Evolutionary conservation across 495 filamentous ascomycete species (phyloP), one percentile per base, ranked within the genome.

Genomic region (Aspergillus incahuasiensis): DNA sequence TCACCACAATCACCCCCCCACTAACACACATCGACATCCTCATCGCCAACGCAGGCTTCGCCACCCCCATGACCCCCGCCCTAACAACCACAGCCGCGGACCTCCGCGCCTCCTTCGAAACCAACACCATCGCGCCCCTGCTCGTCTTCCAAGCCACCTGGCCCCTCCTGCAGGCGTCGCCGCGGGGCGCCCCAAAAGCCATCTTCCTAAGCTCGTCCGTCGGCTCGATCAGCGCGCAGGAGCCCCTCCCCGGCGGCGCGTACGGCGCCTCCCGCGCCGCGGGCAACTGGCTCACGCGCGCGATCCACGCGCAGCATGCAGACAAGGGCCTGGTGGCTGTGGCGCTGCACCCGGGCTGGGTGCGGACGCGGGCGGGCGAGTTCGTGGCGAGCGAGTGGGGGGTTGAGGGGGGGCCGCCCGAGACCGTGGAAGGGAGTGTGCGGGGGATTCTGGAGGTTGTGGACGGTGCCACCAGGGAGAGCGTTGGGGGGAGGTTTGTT

Each of bases 11-110:
- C 1, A 35, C 9, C 38, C 22, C 28, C 2, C n/a, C 19, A 15
- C 64, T 82, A 59, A 40, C 20, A 18, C 39, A 60, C 8, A 47
- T 82, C 18, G 75, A 82, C 66, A 61, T 78, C 19, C 72, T 82
- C 15, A 68, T 84, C 46, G 73, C 76, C 53, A 82, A 82, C 54
- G 79, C 80, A 1, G 80, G 73, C 12, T 44, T 61, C 15, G 42
- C 52, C n/a, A 53, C 50, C 38, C 52, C 57, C 18, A 47, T 67
- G 48, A 48, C 57, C 28, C 52, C 57, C 9, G 48, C 64, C 2
- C 57, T 60, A 20, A 50, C 43, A 3, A 60, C 57, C 24, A 16
- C 35, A 12, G 49, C 35, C 15, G 3, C 19, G 1, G 49, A 42
- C 34, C 25, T 75, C 16, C 65, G 56, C 32, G 38, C 66, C 38